Evolutionary conservation across 441 rosid genomes (phyloP), one percentile per base, ranked within the genome.

Genomic region (Flueggea neowawraea): DNA sequence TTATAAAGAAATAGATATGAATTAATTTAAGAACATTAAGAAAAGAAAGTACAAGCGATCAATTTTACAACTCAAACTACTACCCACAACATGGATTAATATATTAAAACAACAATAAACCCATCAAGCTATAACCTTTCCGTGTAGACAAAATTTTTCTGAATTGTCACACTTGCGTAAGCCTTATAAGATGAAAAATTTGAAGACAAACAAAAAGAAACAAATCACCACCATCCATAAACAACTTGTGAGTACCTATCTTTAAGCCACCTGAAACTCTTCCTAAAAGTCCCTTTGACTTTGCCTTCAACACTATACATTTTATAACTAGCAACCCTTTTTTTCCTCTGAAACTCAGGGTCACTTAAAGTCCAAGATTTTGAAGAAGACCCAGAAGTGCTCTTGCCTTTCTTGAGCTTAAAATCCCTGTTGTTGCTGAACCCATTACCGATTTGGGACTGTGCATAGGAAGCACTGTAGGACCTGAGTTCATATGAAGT

Each of bases 191-290:
- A 15, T 36, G 47, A 14, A 32, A 12, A 31, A 31, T 1, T 12
- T 55, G 15, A 32, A 47, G 31, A 39, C 11, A 47, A 2, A 14
- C 58, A 9, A 12, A 0, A 62, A 69, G 11, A 32, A 32, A 6
- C 8, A 57, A 61, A 69, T 84, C 93, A 91, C 79, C 87, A 75
- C 93, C 96, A 91, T 15, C 96, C 98, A 78, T 87, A 76, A 36
- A 87, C 82, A 28, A 82, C 82, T 16, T 77, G 88, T 6, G 87
- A 65, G 75, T 80, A 91, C 75, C 81, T 81, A 60, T 80, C 84
- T 70, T 91, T 91, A 43, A 91, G 86, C 97, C 97, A 91, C 74
- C 95, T 76, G 65, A 89, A 77, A 61, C 96, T 87, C 75, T 79
- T 89, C 70, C 85, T 78, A 57, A 89, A 78, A 31, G 87, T 75